Conservation (phyloP, 805 yeast species). For the Kodamaea kaohsiungensis region DNA sequence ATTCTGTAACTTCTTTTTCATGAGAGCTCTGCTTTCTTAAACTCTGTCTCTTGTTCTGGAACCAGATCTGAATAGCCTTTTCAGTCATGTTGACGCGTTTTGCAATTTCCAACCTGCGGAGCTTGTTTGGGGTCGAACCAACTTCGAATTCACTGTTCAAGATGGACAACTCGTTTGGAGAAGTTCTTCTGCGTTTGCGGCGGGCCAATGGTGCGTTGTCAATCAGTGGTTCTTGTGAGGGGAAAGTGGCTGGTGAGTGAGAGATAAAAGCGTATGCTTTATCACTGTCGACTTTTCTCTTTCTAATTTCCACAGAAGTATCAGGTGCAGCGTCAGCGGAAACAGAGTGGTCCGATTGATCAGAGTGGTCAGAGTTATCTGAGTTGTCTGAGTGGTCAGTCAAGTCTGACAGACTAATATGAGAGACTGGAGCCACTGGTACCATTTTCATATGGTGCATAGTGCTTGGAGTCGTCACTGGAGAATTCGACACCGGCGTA, state of each 20-base stretch:
- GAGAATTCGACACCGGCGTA: conserved; percentile 2
- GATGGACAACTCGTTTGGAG: conserved; percentile 80
- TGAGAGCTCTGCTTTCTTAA: conserved; percentile 50
- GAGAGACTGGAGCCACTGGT: neutral
- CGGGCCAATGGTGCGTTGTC: conserved; percentile 93
- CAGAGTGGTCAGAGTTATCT: neutral
- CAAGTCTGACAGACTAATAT: neutral
- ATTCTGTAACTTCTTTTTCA: conserved; percentile 43
- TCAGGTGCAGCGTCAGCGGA: neutral
- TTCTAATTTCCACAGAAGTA: conserved; percentile 1
- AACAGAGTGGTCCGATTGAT: neutral
- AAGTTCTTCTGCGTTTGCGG: conserved; percentile 92
- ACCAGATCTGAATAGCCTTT: conserved; percentile 98
- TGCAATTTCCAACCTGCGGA: conserved; percentile 77
- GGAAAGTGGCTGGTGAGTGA: conserved; percentile 88
- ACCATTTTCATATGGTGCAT: neutral
- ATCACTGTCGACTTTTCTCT: conserved; percentile 9
- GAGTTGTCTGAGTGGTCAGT: neutral
- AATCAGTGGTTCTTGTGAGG: conserved; percentile 76
- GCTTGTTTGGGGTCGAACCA: conserved; percentile 81
- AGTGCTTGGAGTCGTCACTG: conserved; percentile 1
- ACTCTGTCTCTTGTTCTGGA: conserved; percentile 91
- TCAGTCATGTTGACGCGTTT: conserved; percentile 87
- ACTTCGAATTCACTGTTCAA: conserved; percentile 75
- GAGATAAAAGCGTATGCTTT: conserved; percentile 82